Evolutionary conservation across 495 filamentous ascomycete genomes (phyloP).

Genomic region (Hyaloscypha bicolor): DNA sequence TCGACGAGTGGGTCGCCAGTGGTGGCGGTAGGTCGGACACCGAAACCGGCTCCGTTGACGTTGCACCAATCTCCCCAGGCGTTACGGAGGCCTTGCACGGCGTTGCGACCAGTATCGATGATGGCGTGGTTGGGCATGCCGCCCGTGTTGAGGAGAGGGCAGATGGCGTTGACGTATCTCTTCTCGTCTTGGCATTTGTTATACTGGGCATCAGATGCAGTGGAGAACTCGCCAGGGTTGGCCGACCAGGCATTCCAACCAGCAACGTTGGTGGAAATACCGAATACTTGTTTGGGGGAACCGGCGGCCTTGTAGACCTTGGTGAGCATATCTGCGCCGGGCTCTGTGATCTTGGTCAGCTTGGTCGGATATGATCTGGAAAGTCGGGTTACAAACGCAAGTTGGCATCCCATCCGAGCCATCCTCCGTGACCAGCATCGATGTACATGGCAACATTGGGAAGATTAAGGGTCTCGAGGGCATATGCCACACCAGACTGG

Average conservation of each 20-base stretch:
- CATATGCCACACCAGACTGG: constrained; percentile 72
- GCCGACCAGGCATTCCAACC: constrained; percentile 68
- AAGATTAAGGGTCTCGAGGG: constrained; percentile 70
- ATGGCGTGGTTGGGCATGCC: constrained; percentile 74
- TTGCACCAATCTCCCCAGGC: constrained; percentile 87
- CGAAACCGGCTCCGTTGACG: constrained; percentile 73
- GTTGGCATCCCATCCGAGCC: constrained; percentile 83
- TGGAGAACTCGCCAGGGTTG: constrained; percentile 64
- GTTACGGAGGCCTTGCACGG: constrained; percentile 64
- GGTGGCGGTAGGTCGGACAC: constrained; percentile 62
- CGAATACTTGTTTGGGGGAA: constrained; percentile 65
- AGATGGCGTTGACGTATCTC: constrained; percentile 67
- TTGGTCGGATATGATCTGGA: not conserved
- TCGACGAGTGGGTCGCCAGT: constrained; percentile 65
- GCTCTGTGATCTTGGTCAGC: constrained; percentile 35
- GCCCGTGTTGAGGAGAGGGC: constrained; percentile 55
- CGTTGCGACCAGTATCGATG: constrained; percentile 66
- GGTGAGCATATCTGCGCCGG: constrained; percentile 68
- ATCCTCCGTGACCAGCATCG: constrained; percentile 79
- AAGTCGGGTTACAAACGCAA: constrained; percentile 37
- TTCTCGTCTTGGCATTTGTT: constrained; percentile 70
- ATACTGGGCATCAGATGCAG: constrained; percentile 55
- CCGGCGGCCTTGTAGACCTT: constrained; percentile 66
- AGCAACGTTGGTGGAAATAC: constrained; percentile 75
- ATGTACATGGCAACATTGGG: constrained; percentile 82